Base-by-base conservation (phyloP, 108 stramenopile genomes). In the Pseudonitzschia multistriata region DNA sequence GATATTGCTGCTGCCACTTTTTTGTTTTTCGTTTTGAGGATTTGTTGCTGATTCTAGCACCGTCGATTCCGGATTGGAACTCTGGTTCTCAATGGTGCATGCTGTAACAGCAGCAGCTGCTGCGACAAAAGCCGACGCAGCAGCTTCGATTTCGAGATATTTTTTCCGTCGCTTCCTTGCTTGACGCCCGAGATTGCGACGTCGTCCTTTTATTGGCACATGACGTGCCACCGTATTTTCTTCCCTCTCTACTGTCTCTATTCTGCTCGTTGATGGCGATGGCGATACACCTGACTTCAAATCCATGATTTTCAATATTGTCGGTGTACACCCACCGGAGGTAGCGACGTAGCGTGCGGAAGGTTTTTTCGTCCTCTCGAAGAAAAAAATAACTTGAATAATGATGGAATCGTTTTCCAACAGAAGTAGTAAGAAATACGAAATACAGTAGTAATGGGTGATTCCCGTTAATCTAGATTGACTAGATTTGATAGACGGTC, bases 81-180 rank as follows among this genome's bases (percentile, higher is more conserved):
- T 67, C n/a, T 34, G 3, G 2, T 49, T 66, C 15, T 3, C 37
- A 17, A 13, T 4, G 5, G 47, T 27, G 25, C 21, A 17, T 11
- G 34, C 0, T 19, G 8, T 42, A 8, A 36, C 33, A n/a, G 0
- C 39, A 49, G 50, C 0, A 30, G 53, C 66, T 52, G 63, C 57
- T 57, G 73, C 34, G 25, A 35, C 63, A 21, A 59, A 35, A 27
- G 65, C 50, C 5, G 33, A 55, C 0, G 48, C 52, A 17, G 34
- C 70, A 0, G 64, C 66, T 67, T 66, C 59, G 45, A 81, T 73
- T 37, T 76, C 82, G 14, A 55, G 28, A 13, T 70, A 25, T 50
- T 77, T 79, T 21, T 79, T 73, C 45, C 77, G 73, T 13, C 80
- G 73, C 14, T 73, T 74, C 25, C 85, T 69, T 24, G 82, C 76